Evolutionary conservation across 2,329 filamentous ascomycete genomes (phyloP).

Genomic region (Cadophora malorum): DNA sequence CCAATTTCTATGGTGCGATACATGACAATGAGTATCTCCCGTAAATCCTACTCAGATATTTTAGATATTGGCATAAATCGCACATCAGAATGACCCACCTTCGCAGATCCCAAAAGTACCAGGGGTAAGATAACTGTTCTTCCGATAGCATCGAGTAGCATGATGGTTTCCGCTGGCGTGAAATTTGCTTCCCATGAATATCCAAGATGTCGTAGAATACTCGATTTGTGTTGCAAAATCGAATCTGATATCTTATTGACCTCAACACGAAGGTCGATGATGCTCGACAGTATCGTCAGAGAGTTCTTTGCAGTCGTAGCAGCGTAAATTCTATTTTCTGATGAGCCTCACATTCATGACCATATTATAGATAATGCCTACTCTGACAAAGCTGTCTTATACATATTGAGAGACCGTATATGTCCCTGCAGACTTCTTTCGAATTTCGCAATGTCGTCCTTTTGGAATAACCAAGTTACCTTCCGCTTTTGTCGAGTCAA

Average conservation of each 20-base stretch:
- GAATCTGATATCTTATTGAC: neutral
- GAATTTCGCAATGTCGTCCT: neutral
- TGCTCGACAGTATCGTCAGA: neutral
- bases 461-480: neutral
- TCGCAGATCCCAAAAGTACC: neutral
- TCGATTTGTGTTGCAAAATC: no score
- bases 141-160: neutral
- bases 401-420: neutral
- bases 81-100: neutral
- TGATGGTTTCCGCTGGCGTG: neutral
- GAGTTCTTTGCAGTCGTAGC: neutral
- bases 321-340: neutral
- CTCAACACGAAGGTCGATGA: neutral
- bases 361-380: no score
- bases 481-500: neutral
- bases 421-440: neutral
- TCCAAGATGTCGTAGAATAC: no score
- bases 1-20: neutral
- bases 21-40: neutral
- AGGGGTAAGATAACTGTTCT: neutral
- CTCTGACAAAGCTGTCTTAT: neutral
- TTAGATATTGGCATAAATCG: neutral
- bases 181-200: slow-evolving; percentile 1
- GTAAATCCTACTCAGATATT: neutral
- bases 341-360: no score